Evolutionary conservation across 345 rosid species (phyloP).

Genomic region (Gossypium sturtianum): DNA sequence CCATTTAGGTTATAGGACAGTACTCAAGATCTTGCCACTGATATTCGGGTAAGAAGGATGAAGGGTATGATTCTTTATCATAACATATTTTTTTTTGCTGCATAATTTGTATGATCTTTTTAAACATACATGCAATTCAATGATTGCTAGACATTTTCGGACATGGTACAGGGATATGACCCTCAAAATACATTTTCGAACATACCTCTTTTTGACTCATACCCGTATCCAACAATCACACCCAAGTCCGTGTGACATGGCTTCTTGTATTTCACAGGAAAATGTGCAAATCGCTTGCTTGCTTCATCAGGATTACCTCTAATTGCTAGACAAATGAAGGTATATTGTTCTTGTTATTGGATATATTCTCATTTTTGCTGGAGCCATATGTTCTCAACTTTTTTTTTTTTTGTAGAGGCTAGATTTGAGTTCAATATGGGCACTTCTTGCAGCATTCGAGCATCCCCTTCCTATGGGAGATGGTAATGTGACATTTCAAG

Average conservation of each 20-base stretch:
- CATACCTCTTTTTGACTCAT: background rate
- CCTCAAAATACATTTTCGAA: background rate
- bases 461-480: slow-evolving; percentile 57
- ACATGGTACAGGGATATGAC: background rate
- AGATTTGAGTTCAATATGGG: slow-evolving; percentile 82
- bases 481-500: slow-evolving; percentile 47
- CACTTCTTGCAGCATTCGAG: slow-evolving; percentile 88
- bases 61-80: background rate
- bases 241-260: background rate
- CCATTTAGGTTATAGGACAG: background rate
- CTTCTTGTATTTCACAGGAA: background rate
- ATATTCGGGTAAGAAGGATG: background rate
- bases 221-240: background rate
- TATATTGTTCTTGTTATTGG: slow-evolving; percentile 17
- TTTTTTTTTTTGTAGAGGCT: slow-evolving; percentile 38
- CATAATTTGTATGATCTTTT: background rate
- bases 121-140: background rate
- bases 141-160: background rate
- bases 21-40: background rate
- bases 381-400: slow-evolving; percentile 1
- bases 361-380: background rate
- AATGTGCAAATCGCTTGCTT: slow-evolving; percentile 9
- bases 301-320: slow-evolving; percentile 7
- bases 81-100: background rate
- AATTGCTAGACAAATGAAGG: slow-evolving; percentile 87